These are phyloP conservation scores for Dimocarpus longan DNA, from an alignment of 345 rosid species.

Conservation along the genomic window DNA sequence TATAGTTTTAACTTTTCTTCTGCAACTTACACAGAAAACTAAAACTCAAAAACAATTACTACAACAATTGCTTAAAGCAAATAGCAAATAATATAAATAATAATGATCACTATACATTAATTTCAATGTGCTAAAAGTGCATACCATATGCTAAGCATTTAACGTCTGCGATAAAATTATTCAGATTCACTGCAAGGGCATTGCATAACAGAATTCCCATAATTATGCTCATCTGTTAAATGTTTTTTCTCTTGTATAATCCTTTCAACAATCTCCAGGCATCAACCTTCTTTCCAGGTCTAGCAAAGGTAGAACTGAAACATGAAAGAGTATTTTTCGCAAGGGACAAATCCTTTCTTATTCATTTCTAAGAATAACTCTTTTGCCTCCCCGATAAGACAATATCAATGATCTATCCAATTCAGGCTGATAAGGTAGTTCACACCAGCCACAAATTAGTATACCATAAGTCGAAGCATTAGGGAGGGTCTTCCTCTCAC, in stretches of 20 bases:
- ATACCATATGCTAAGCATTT: constrained; percentile 9
- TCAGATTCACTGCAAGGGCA: background rate
- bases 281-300: constrained; percentile 60
- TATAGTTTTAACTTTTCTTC: background rate
- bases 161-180: background rate
- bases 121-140: background rate
- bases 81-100: background rate
- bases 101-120: background rate
- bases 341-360: constrained; percentile 61
- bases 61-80: background rate
- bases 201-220: background rate
- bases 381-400: constrained; percentile 61
- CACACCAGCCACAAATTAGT: constrained; percentile 72
- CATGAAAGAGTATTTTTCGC: constrained; percentile 55
- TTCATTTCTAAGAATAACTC: constrained; percentile 64
- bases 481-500: constrained; percentile 51
- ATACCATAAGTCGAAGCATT: constrained; percentile 75
- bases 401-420: constrained; percentile 51
- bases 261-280: constrained; percentile 54
- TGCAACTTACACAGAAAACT: background rate
- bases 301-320: constrained; percentile 66
- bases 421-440: constrained; percentile 50
- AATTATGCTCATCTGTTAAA: constrained; percentile 11
- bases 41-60: background rate
- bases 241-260: constrained; percentile 46